Conservation (phyloP, 2,329 filamentous ascomycete genomes). For the Alternaria longipes region DNA sequence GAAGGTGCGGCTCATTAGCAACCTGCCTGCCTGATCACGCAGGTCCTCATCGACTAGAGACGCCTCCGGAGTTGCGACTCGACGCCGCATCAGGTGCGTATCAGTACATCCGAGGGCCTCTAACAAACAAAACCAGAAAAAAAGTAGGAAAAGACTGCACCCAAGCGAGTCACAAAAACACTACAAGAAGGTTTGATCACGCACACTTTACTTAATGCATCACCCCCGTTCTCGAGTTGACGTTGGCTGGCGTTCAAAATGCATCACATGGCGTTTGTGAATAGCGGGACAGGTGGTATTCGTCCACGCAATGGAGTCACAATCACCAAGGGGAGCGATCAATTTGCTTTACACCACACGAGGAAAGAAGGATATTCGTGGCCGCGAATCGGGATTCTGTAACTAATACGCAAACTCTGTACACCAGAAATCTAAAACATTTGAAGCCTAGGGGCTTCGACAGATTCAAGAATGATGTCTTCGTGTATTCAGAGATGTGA, state of each 20-base stretch:
- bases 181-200: constrained; percentile 26
- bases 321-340: neutral
- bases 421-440: constrained; percentile 34
- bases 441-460: constrained; percentile 24
- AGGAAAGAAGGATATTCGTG: constrained; percentile 2
- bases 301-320: constrained; percentile 10
- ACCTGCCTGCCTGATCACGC: constrained; percentile 19
- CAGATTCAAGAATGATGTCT: neutral
- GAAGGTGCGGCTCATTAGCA: constrained; percentile 20
- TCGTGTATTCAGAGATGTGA: neutral
- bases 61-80: constrained; percentile 15
- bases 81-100: constrained; percentile 27
- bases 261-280: constrained; percentile 17
- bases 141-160: constrained; percentile 36
- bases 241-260: constrained; percentile 21
- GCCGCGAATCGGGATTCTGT: constrained; percentile 18
- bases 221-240: constrained; percentile 3
- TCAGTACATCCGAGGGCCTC: constrained; percentile 21
- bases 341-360: constrained; percentile 9
- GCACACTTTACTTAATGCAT: constrained; percentile 12
- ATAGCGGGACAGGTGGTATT: constrained; percentile 9
- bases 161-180: constrained; percentile 14
- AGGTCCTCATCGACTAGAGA: neutral
- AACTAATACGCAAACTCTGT: constrained; percentile 30
- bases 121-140: constrained; percentile 38